These are phyloP conservation scores for Cystobasidium tubakii DNA, from an alignment of 768 basidiomycete genomes.

Conservation along the genomic window DNA sequence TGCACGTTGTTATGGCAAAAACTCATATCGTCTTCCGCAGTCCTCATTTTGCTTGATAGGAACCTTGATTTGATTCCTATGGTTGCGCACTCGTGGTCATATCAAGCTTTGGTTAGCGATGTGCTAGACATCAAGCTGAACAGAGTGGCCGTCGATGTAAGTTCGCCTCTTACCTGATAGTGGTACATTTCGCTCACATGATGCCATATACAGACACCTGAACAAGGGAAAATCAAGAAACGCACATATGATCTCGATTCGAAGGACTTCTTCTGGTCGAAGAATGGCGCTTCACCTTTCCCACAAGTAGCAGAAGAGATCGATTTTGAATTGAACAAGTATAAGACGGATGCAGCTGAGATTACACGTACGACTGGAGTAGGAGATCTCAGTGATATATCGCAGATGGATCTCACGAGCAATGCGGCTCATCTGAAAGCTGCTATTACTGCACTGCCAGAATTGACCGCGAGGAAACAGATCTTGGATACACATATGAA, in stretches of 20 bases:
- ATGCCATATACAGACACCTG: slow-evolving; percentile 51
- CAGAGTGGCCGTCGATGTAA: slow-evolving; percentile 69
- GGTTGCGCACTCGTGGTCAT: slow-evolving; percentile 96
- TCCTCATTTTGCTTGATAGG: slow-evolving; percentile 85
- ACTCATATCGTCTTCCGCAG: slow-evolving; percentile 51
- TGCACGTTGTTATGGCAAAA: too few relatives aligned
- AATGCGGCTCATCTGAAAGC: slow-evolving; percentile 93
- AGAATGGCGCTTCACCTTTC: slow-evolving; percentile 91
- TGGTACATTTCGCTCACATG: not conserved
- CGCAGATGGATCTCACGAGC: slow-evolving; percentile 88
- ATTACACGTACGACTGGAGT: slow-evolving; percentile 93
- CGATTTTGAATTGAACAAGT: slow-evolving; percentile 76
- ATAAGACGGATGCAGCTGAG: slow-evolving; percentile 91
- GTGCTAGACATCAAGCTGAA: slow-evolving; percentile 96
- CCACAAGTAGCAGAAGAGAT: slow-evolving; percentile 98
- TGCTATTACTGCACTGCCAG: slow-evolving; percentile 92
- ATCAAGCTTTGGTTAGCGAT: slow-evolving; percentile 94
- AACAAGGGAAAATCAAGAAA: slow-evolving; percentile 58
- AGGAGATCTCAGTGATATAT: slow-evolving; percentile 88
- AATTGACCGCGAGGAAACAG: slow-evolving; percentile 91
- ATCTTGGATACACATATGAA: slow-evolving; percentile 99
- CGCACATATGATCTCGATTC: slow-evolving; percentile 89
- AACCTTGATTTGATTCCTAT: slow-evolving; percentile 91
- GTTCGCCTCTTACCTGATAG: slow-evolving; percentile 25
- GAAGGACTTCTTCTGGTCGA: slow-evolving; percentile 98